phyloP scores from a whole-genome alignment of 176 grass and related monocot species.

The Aegilops sharonensis region DNA sequence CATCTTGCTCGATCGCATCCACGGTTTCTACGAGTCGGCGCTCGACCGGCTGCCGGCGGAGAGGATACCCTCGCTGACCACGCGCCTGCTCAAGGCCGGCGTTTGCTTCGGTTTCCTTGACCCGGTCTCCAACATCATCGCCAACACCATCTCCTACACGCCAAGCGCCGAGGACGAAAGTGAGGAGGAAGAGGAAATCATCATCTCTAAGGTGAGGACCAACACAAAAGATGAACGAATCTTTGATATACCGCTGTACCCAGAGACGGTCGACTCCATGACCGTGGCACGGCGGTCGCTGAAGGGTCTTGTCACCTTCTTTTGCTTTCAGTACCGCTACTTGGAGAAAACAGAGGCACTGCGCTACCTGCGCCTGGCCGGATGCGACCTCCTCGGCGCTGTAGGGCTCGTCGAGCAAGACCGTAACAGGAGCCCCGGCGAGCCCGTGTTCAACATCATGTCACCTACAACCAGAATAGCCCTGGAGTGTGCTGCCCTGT shows the following conservation, averaged over 20 bases:
- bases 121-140: conserved; percentile 28
- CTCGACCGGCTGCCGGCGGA: background rate
- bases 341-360: background rate
- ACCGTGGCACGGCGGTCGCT: background rate
- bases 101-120: conserved; percentile 10
- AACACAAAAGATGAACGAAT: too few species aligned
- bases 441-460: background rate
- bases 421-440: background rate
- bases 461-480: background rate
- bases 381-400: background rate
- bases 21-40: background rate
- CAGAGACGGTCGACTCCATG: background rate
- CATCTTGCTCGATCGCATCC: background rate
- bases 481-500: background rate
- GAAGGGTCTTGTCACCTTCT: background rate
- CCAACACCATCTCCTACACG: background rate
- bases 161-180: background rate
- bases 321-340: background rate
- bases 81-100: background rate
- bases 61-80: background rate
- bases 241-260: background rate
- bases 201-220: background rate
- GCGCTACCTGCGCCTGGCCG: background rate
- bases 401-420: background rate
- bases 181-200: background rate